phyloP scores from a whole-genome alignment of 2,329 filamentous ascomycete genomes.

The Celoporthe dispersa region DNA sequence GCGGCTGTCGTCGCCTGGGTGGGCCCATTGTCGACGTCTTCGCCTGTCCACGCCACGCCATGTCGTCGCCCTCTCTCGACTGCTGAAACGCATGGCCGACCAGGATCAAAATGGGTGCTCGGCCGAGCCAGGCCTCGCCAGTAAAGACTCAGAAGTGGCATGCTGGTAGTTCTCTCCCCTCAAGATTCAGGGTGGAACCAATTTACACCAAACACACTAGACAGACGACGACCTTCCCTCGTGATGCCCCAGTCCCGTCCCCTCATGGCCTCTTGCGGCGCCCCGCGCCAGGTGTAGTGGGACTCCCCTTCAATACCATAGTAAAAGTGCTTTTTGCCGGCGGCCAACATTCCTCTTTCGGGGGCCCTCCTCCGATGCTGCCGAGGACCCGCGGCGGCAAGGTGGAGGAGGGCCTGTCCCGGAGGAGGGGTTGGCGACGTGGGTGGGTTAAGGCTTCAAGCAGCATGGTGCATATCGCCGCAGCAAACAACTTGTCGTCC shows the following conservation, averaged over 20 bases:
- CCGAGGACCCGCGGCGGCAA: not conserved
- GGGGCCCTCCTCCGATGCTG: not conserved
- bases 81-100: not conserved
- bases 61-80: no score
- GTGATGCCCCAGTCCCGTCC: not conserved
- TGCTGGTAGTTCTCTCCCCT: not conserved
- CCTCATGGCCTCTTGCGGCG: not conserved
- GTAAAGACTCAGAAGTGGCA: not conserved
- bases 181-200: not conserved
- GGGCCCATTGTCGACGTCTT: not conserved
- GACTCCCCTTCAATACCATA: not conserved
- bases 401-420: not conserved
- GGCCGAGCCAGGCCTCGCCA: not conserved
- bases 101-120: not conserved
- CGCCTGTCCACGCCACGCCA: not conserved
- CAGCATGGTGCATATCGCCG: not conserved
- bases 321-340: not conserved
- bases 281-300: not conserved
- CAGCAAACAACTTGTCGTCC: not conserved
- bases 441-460: not conserved
- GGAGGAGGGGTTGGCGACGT: not conserved
- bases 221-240: not conserved
- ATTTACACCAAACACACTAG: conserved; percentile 1
- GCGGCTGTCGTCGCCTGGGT: not conserved
- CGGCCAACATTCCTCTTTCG: not conserved